These are phyloP conservation scores for Neurospora sp. DNA, from an alignment of 495 filamentous ascomycete species.

Conservation along the genomic window DNA sequence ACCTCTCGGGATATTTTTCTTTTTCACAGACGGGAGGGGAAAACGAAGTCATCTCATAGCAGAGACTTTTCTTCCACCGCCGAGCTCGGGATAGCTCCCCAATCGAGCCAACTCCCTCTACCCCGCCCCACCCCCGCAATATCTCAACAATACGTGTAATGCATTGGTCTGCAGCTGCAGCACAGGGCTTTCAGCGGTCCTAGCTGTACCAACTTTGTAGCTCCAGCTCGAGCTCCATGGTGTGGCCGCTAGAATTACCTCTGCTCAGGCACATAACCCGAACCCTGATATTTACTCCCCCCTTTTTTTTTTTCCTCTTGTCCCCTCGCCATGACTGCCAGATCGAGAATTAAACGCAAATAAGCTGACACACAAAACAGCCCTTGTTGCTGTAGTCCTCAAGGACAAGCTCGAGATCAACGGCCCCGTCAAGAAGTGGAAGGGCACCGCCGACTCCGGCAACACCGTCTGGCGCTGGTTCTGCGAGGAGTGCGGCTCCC, in stretches of 20 bases:
- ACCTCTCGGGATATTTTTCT: background rate
- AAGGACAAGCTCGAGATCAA: conserved; percentile 50
- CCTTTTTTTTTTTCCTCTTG: background rate
- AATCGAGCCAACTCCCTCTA: background rate
- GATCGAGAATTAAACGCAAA: background rate
- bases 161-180: background rate
- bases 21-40: background rate
- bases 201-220: background rate
- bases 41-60: background rate
- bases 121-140: background rate
- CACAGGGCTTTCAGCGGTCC: background rate
- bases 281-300: background rate
- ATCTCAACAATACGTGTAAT: background rate
- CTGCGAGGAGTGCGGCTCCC: conserved; percentile 59
- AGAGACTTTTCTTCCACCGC: background rate
- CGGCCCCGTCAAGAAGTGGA: conserved; percentile 54
- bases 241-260: background rate
- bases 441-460: conserved; percentile 45
- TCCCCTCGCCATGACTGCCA: background rate
- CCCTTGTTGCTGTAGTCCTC: conserved; percentile 54
- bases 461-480: conserved; percentile 54
- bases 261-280: background rate
- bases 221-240: background rate
- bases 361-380: conserved; percentile 21
- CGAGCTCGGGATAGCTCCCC: background rate